Conservation (phyloP, 768 basidiomycete species). For the Multifurca ochricompacta region DNA sequence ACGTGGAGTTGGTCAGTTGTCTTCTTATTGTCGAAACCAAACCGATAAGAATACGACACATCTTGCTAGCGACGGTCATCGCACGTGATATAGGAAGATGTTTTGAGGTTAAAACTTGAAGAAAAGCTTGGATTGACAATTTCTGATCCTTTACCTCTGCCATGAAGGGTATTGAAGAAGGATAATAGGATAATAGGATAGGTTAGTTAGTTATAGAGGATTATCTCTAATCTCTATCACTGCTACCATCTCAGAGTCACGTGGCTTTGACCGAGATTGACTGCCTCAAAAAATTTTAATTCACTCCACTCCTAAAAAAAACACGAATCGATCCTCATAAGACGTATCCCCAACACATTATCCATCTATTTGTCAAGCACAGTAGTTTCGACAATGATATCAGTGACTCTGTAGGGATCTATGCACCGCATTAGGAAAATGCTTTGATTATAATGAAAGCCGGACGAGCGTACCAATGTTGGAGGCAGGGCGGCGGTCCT, state of each 20-base stretch:
- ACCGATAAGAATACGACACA: conserved; percentile 21
- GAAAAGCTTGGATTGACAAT: conserved; percentile 27
- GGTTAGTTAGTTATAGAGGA: too few relatives aligned
- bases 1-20: background rate
- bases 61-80: conserved; percentile 29
- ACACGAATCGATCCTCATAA: too few relatives aligned
- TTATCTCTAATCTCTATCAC: too few relatives aligned
- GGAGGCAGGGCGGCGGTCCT: conserved; percentile 95
- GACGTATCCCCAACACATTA: background rate
- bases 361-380: conserved; percentile 47
- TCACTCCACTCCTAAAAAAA: background rate
- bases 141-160: conserved; percentile 21
- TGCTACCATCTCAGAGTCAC: too few relatives aligned
- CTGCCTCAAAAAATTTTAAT: background rate
- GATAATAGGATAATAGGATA: background rate
- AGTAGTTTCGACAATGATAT: conserved; percentile 85
- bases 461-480: conserved; percentile 73
- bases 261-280: background rate
- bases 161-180: conserved; percentile 7
- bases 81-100: conserved; percentile 28
- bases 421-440: conserved; percentile 7
- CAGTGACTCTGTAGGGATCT: conserved; percentile 95
- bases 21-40: background rate
- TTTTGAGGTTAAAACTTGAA: conserved; percentile 27
- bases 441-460: background rate